Evolutionary conservation across 2,329 filamentous ascomycete species (phyloP), one percentile per base, ranked within the genome.

Genomic region (Aspergillus tamarii): DNA sequence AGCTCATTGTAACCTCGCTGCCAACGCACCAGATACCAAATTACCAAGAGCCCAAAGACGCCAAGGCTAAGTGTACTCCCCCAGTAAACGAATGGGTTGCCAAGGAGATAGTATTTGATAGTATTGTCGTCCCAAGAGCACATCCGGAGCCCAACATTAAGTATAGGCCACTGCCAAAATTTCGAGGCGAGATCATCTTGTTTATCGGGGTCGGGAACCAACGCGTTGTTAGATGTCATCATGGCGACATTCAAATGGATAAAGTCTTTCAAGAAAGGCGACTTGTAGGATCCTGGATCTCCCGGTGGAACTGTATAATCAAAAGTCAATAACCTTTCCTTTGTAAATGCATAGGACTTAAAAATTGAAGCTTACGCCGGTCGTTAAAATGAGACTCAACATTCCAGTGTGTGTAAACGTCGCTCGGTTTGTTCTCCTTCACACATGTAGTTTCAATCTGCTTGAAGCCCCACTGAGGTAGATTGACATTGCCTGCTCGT

Each of bases 181-280:
- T 93, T 85, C 16, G 95, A 99, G 36, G 95, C 95, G 55, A 99
- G 88, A 74, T 99, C 95, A 74, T 99, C 95, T 79, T 99, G 95
- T 87, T 99, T 99, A 79, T 99, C 95, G 5, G 95, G 94, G 74
- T 99, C 95, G 4, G 95, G 95, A 23, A 99, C 93, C 53, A 99
- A 88, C 28, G 95, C 95, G 76, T 99, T 99, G 86, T 99, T 99
- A 45, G 95, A 98, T 4, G 95, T 99, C 94, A 98, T 97, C 95
- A 99, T 99, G 67, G 95, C 95, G 66, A 99, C 95, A 77, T 99
- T 99, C 66, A 98, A 84, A 78, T 99, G 95, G 67, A 99, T 90
- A 74, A 99, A 99, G 80, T 99, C 95, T 76, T 96, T 94, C 75
- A 97, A 85, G 85, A 99, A 99, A 2, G 96, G 95, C 41, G 94